Evolutionary conservation across 768 basidiomycete genomes (phyloP).

Genomic region (Clitopilus passeckerianus): DNA sequence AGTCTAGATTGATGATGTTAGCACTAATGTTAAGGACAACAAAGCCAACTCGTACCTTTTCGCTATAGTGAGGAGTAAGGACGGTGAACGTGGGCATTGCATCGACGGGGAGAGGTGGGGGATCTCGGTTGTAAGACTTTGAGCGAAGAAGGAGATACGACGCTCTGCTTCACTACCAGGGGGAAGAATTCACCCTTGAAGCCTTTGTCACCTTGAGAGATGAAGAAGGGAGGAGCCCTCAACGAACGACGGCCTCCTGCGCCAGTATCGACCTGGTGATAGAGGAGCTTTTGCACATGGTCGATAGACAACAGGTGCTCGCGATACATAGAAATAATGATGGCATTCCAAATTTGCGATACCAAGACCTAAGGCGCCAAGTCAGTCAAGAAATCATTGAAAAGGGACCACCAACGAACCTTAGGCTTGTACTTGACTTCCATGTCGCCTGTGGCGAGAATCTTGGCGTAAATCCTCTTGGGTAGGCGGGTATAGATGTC

Average conservation of each 20-base stretch:
- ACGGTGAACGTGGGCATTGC: slow-evolving; percentile 99
- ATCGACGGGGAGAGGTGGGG: slow-evolving; percentile 91
- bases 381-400: slow-evolving; percentile 1
- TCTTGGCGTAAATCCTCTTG: slow-evolving; percentile 94
- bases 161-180: slow-evolving; percentile 93
- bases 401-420: slow-evolving; percentile 39
- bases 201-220: slow-evolving; percentile 87
- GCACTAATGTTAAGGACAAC: not conserved
- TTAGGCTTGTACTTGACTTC: slow-evolving; percentile 99
- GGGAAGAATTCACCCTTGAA: slow-evolving; percentile 85
- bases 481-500: slow-evolving; percentile 95
- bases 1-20: slow-evolving; percentile 45
- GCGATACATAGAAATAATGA: slow-evolving; percentile 99
- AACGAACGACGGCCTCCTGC: slow-evolving; percentile 85
- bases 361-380: slow-evolving; percentile 70
- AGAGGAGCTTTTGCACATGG: slow-evolving; percentile 96
- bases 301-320: slow-evolving; percentile 98
- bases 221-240: slow-evolving; percentile 96
- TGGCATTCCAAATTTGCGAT: slow-evolving; percentile 99
- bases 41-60: slow-evolving; percentile 59
- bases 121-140: slow-evolving; percentile 95
- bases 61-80: slow-evolving; percentile 95
- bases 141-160: slow-evolving; percentile 97
- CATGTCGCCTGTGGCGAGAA: slow-evolving; percentile 92
- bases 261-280: slow-evolving; percentile 87